Evolutionary conservation across 2,329 filamentous ascomycete genomes (phyloP).

Genomic region (Talaromyces amestolkiae): DNA sequence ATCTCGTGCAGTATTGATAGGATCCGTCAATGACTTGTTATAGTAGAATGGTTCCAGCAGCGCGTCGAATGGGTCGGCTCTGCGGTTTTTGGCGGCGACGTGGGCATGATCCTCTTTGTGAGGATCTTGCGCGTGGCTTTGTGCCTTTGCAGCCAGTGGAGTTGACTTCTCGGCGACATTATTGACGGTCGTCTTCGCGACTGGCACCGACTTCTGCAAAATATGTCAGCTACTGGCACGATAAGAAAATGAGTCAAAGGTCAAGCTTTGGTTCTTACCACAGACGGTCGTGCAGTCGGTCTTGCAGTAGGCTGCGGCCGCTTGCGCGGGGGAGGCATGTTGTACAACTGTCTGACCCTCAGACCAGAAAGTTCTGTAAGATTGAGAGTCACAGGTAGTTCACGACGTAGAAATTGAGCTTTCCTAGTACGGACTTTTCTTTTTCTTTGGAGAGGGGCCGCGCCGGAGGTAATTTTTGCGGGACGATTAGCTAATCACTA

Average conservation of each 20-base stretch:
- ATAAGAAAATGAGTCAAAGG: background rate
- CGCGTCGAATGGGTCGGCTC: constrained; percentile 55
- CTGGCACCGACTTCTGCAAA: background rate
- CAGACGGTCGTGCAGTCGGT: constrained; percentile 27
- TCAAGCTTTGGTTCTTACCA: constrained; percentile 13
- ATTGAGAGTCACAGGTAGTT: background rate
- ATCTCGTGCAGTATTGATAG: constrained; percentile 70
- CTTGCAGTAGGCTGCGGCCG: constrained; percentile 32
- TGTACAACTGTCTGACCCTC: constrained; percentile 10
- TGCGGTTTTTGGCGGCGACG: constrained; percentile 27
- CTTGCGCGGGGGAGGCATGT: constrained; percentile 38
- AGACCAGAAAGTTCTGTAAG: background rate
- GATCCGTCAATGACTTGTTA: constrained; percentile 64
- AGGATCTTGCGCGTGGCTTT: constrained; percentile 19
- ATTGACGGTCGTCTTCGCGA: background rate
- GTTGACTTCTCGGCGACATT: constrained; percentile 25
- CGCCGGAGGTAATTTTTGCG: constrained; percentile 14
- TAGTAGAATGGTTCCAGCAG: constrained; percentile 69
- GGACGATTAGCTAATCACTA: constrained; percentile 17
- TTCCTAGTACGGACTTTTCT: background rate
- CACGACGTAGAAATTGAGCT: background rate
- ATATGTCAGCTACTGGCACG: background rate
- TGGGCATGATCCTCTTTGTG: constrained; percentile 21
- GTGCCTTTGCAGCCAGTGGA: constrained; percentile 30
- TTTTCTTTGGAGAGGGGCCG: constrained; percentile 11